Evolutionary conservation across 208 protist species (phyloP).

Genomic region (Crithidia bombi): DNA sequence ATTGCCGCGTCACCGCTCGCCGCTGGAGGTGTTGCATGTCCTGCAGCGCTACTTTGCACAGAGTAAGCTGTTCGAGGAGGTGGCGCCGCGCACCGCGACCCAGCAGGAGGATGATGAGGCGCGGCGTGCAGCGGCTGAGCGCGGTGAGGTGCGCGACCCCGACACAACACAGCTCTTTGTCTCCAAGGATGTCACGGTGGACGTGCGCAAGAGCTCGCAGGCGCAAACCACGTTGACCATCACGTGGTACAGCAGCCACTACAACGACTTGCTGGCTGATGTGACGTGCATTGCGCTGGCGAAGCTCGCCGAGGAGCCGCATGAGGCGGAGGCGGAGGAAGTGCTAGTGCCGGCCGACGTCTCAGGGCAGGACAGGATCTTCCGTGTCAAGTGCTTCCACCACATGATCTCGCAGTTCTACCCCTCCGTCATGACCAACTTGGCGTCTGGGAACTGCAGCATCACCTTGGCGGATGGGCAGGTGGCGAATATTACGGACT

Average conservation of each 20-base stretch:
- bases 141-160: constrained; percentile 27
- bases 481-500: constrained; percentile 71
- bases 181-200: constrained; percentile 71
- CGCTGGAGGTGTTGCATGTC: constrained; percentile 77
- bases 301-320: constrained; percentile 71
- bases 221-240: constrained; percentile 88
- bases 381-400: constrained; percentile 92
- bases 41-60: constrained; percentile 87
- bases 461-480: constrained; percentile 78
- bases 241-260: constrained; percentile 80
- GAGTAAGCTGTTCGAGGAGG: constrained; percentile 76
- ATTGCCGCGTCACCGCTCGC: constrained; percentile 72
- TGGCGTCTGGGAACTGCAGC: constrained; percentile 67
- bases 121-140: constrained; percentile 23
- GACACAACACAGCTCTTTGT: constrained; percentile 52
- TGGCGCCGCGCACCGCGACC: constrained; percentile 19
- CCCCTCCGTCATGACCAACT: constrained; percentile 74
- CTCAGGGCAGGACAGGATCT: constrained; percentile 79
- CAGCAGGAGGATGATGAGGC: constrained; percentile 26
- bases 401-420: constrained; percentile 93
- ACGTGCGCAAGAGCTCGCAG: constrained; percentile 70
- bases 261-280: constrained; percentile 91
- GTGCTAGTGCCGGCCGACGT: constrained; percentile 82
- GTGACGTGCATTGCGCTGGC: constrained; percentile 88
- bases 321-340: constrained; percentile 44